Conservation (phyloP, 2,329 filamentous ascomycete species). For the Microdochium trichocladiopsis region DNA sequence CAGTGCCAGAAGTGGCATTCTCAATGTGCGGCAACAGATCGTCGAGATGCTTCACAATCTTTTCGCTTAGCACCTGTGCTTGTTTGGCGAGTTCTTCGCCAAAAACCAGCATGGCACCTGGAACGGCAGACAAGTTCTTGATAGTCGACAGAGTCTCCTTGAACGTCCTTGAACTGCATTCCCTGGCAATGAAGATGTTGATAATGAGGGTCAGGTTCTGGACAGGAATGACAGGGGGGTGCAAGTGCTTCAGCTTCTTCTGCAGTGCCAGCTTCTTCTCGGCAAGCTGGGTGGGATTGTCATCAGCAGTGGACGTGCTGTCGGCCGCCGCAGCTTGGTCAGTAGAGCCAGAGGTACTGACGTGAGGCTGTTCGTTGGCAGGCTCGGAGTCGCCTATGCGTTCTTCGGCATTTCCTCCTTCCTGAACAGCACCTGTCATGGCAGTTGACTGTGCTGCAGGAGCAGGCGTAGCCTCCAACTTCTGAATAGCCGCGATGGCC, state of each 20-base stretch:
- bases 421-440: conserved; percentile 2
- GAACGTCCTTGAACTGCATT: conserved; percentile 97
- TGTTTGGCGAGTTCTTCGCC: conserved; percentile 89
- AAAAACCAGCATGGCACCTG: conserved; percentile 82
- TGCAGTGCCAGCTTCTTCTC: conserved; percentile 32
- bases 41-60: conserved; percentile 77
- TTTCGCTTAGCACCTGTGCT: conserved; percentile 75
- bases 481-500: conserved; percentile 28
- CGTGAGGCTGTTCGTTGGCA: conserved; percentile 11
- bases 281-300: conserved; percentile 22
- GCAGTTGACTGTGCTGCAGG: conserved; percentile 5
- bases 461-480: conserved; percentile 19
- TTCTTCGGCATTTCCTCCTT: not conserved
- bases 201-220: conserved; percentile 91
- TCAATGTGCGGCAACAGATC: conserved; percentile 82
- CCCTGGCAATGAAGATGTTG: conserved; percentile 89
- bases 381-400: conserved; percentile 8
- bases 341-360: conserved; percentile 3
- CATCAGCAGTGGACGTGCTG: conserved; percentile 6
- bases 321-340: conserved; percentile 4
- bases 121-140: conserved; percentile 92
- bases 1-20: conserved; percentile 79
- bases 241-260: conserved; percentile 53
- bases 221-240: conserved; percentile 79
- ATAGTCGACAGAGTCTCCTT: conserved; percentile 97